A percentile compares a stretch with the other conserved stretches of the same genome.
Evolutionary conservation across 208 protist species (phyloP).

Genomic region (Wallacemonas sp.): DNA sequence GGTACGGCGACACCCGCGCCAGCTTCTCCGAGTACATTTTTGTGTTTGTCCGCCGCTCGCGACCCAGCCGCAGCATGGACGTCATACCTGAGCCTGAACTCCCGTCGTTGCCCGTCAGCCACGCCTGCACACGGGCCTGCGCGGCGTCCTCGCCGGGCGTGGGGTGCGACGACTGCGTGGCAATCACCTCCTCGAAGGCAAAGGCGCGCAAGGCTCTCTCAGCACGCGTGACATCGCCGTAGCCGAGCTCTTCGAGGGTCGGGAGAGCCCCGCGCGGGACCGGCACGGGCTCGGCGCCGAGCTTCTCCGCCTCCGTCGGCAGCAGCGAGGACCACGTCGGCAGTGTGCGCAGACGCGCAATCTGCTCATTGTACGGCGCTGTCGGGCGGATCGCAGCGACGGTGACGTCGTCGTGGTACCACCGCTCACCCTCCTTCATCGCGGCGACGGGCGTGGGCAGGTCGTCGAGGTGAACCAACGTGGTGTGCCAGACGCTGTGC

Average conservation of each 20-base stretch:
- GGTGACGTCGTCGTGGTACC: slow-evolving; percentile 89
- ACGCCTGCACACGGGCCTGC: slow-evolving; percentile 54
- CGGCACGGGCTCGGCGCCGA: slow-evolving; percentile 31
- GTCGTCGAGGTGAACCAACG: slow-evolving; percentile 90
- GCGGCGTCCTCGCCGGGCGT: slow-evolving; percentile 66
- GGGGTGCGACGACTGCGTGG: slow-evolving; percentile 71
- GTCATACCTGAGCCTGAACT: slow-evolving; percentile 37
- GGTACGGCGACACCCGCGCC: slow-evolving; percentile 76
- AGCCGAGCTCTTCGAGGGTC: slow-evolving; percentile 73
- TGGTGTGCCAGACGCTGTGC: slow-evolving; percentile 89
- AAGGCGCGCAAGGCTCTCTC: slow-evolving; percentile 28
- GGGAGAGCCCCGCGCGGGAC: slow-evolving; percentile 60
- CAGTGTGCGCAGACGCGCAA: slow-evolving; percentile 32
- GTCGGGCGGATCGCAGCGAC: slow-evolving; percentile 78
- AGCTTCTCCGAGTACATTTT: slow-evolving; percentile 86
- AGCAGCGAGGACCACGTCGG: slow-evolving; percentile 36
- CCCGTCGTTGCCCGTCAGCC: slow-evolving; percentile 50
- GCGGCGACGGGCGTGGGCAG: slow-evolving; percentile 69
- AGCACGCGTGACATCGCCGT: slow-evolving; percentile 28
- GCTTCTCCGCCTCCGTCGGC: slow-evolving; percentile 36
- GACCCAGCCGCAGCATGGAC: slow-evolving; percentile 71
- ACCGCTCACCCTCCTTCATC: slow-evolving; percentile 86
- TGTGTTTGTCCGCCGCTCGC: slow-evolving; percentile 70
- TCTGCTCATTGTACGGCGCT: slow-evolving; percentile 58
- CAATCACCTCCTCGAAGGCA: slow-evolving; percentile 68